Conservation (phyloP, 768 basidiomycete species). For the Leccinum imitatum region DNA sequence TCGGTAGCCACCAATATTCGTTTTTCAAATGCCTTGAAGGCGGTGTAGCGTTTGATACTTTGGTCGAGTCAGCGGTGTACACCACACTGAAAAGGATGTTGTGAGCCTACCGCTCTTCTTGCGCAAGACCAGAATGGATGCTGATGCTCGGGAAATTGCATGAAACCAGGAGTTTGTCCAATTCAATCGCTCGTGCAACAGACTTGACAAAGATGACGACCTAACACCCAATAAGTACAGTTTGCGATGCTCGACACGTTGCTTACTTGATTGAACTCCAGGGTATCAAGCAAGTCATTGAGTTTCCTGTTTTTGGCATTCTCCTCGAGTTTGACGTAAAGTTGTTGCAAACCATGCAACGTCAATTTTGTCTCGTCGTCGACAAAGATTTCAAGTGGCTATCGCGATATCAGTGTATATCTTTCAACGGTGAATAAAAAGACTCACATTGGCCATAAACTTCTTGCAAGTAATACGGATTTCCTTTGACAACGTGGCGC, state of each 20-base stretch:
- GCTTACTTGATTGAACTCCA: slow-evolving; percentile 96
- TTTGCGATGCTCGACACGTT: not conserved
- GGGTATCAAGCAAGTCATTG: slow-evolving; percentile 90
- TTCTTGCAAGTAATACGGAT: slow-evolving; percentile 98
- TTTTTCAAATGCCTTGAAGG: slow-evolving; percentile 99
- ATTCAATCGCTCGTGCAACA: slow-evolving; percentile 91
- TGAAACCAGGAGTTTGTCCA: slow-evolving; percentile 93
- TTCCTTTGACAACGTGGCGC: slow-evolving; percentile 95
- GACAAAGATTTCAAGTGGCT: slow-evolving; percentile 99
- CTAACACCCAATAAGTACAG: slow-evolving; percentile 40
- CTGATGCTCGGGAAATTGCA: slow-evolving; percentile 99
- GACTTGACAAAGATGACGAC: slow-evolving; percentile 99
- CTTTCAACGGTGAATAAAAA: not conserved
- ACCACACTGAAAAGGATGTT: not conserved
- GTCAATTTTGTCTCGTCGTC: slow-evolving; percentile 99
- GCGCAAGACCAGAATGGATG: slow-evolving; percentile 92
- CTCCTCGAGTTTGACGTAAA: slow-evolving; percentile 97
- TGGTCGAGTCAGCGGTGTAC: slow-evolving; percentile 6
- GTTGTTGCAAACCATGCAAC: slow-evolving; percentile 96
- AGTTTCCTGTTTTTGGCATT: slow-evolving; percentile 94
- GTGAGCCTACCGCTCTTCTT: slow-evolving; percentile 86
- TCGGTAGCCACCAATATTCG: slow-evolving; percentile 98
- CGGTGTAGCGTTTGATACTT: slow-evolving; percentile 92
- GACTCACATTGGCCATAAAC: slow-evolving; percentile 96
- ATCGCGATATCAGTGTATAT: not conserved